phyloP scores from a whole-genome alignment of 2,329 filamentous ascomycete genomes.

The Nemania abortiva region DNA sequence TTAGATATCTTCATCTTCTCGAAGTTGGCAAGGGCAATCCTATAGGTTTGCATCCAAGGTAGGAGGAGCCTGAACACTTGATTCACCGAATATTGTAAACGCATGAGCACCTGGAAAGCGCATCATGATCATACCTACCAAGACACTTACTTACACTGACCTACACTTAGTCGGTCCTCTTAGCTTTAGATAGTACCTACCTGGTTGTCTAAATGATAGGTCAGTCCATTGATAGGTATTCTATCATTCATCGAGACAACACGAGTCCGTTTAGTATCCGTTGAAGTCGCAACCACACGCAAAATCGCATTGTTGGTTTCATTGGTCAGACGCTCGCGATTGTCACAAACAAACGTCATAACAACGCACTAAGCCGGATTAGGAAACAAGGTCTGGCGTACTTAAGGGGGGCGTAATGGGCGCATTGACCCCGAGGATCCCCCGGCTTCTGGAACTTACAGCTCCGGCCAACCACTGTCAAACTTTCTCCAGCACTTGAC shows the following conservation, averaged over 20 bases:
- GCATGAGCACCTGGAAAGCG: too few species aligned
- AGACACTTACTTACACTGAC: too few species aligned
- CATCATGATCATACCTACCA: too few species aligned
- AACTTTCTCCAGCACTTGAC: conserved; percentile 41
- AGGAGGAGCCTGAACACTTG: too few species aligned
- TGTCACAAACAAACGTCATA: conserved; percentile 30
- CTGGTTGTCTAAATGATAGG: too few species aligned
- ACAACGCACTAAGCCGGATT: conserved; percentile 18
- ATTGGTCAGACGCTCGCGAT: conserved; percentile 2
- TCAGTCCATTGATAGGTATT: not conserved
- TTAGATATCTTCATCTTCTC: too few species aligned
- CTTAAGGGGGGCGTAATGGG: not conserved
- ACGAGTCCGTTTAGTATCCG: too few species aligned
- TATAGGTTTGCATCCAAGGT: too few species aligned
- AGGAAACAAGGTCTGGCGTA: conserved; percentile 1
- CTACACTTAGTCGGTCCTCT: too few species aligned
- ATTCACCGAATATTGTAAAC: too few species aligned
- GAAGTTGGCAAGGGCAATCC: too few species aligned
- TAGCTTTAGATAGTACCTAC: too few species aligned
- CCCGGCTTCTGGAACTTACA: conserved; percentile 32
- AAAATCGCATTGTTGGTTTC: not conserved
- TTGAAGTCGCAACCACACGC: not conserved
- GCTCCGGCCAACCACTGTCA: conserved; percentile 37
- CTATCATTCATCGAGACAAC: not conserved
- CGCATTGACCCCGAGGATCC: conserved; percentile 29